phyloP scores from a whole-genome alignment of 441 rosid genomes.

The Francoa sonchifolia region DNA sequence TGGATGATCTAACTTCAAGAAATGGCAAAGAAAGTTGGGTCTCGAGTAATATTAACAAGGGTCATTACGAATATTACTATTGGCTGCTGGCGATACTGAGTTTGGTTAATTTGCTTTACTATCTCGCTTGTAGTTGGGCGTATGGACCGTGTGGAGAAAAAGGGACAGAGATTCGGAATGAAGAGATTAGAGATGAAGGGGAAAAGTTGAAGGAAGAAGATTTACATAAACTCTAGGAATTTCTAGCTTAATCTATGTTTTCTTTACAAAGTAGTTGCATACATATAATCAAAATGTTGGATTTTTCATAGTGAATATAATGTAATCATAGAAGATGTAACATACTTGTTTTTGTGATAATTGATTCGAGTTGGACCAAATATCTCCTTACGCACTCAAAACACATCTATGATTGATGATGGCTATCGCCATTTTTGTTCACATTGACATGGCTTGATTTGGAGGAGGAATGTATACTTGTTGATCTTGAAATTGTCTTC shows the following conservation, averaged over 20 bases:
- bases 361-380: too few species aligned
- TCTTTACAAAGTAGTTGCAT: too few species aligned
- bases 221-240: conserved; percentile 5
- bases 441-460: conserved; percentile 24
- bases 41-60: conserved; percentile 49
- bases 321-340: too few species aligned
- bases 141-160: too few species aligned
- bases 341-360: too few species aligned
- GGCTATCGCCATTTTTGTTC: too few species aligned
- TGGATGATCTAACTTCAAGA: conserved; percentile 32
- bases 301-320: too few species aligned
- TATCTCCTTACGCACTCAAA: too few species aligned
- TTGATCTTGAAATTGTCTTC: conserved; percentile 6
- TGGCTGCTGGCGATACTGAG: conserved; percentile 62
- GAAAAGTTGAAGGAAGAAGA: conserved; percentile 29
- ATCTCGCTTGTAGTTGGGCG: too few species aligned
- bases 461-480: conserved; percentile 19
- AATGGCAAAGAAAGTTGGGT: conserved; percentile 56
- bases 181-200: conserved; percentile 11
- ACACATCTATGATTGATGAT: too few species aligned
- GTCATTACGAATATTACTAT: conserved; percentile 64
- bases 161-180: conserved; percentile 22
- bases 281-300: too few species aligned
- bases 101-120: conserved; percentile 48
- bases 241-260: conserved; percentile 5